These are phyloP conservation scores for Thermomucor indicae-seudaticae DNA, from an alignment of 371 early-diverging fungal genomes.

Conservation along the genomic window DNA sequence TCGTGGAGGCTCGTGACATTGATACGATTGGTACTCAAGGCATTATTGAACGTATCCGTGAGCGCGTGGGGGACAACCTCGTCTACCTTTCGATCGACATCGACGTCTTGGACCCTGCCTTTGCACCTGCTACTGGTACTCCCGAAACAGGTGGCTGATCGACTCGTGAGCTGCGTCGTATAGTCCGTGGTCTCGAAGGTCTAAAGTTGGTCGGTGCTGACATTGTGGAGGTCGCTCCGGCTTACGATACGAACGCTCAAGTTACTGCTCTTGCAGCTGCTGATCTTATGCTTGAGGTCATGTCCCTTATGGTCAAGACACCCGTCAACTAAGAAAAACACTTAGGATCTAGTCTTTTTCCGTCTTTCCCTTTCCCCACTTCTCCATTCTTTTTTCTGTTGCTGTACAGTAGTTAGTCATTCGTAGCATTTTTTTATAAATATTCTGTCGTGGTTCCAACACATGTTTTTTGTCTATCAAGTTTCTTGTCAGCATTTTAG, in stretches of 20 bases:
- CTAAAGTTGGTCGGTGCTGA: conserved; percentile 33
- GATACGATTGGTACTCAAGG: conserved; percentile 25
- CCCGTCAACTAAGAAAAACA: conserved; percentile 3
- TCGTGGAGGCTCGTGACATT: conserved; percentile 30
- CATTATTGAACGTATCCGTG: conserved; percentile 22
- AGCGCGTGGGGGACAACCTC: conserved; percentile 20
- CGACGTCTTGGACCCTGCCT: conserved; percentile 30
- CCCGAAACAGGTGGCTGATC: conserved; percentile 29
- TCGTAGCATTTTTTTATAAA: too few relatives aligned
- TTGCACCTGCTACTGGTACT: conserved; percentile 34
- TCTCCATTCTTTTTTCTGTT: too few relatives aligned
- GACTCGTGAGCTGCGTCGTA: conserved; percentile 11
- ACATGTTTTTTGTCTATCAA: too few relatives aligned
- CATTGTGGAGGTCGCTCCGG: conserved; percentile 29
- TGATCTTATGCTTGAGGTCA: conserved; percentile 14
- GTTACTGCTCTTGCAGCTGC: conserved; percentile 20
- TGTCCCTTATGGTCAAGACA: conserved; percentile 15
- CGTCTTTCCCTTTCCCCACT: too few relatives aligned
- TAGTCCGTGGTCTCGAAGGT: conserved; percentile 31
- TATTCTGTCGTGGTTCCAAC: too few relatives aligned
- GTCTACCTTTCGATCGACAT: conserved; percentile 37
- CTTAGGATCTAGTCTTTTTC: too few relatives aligned
- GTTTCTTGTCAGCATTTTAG: too few relatives aligned
- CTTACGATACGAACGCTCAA: conserved; percentile 27
- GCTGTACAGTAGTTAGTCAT: too few relatives aligned